These are phyloP conservation scores for Lathyrus tuberosus DNA, from an alignment of 306 rosid genomes.

Conservation along the genomic window DNA sequence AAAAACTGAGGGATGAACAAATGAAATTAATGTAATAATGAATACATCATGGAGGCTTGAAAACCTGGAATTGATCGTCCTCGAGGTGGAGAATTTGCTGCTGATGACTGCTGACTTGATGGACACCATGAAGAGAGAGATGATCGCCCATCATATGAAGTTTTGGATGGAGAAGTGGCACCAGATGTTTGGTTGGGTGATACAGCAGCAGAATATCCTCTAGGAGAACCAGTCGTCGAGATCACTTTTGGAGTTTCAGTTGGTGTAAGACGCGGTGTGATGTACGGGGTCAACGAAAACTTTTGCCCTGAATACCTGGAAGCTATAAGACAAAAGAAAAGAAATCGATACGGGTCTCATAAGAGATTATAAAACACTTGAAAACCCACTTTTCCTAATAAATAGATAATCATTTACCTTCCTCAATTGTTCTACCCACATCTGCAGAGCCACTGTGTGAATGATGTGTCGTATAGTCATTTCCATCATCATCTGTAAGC, in stretches of 20 bases:
- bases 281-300: conserved; percentile 80
- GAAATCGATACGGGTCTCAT: conserved; percentile 14
- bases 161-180: conserved; percentile 76
- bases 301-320: conserved; percentile 60
- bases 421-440: conserved; percentile 52
- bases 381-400: conserved; percentile 17
- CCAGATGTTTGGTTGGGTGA: conserved; percentile 75
- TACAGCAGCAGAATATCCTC: conserved; percentile 65
- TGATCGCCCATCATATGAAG: conserved; percentile 62
- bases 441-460: conserved; percentile 57
- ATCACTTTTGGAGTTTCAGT: conserved; percentile 84
- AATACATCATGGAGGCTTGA: conserved; percentile 3
- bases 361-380: conserved; percentile 6
- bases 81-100: conserved; percentile 95
- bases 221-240: conserved; percentile 83
- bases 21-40: neutral
- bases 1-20: neutral
- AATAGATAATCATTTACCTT: conserved; percentile 59
- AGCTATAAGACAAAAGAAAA: conserved; percentile 46
- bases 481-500: conserved; percentile 67
- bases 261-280: conserved; percentile 91
- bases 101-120: conserved; percentile 98
- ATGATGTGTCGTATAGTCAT: conserved; percentile 50
- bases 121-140: conserved; percentile 83
- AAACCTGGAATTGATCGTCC: conserved; percentile 68